phyloP scores from a whole-genome alignment of 1,284 basidiomycete species.

The Thecaphora thlaspeos region DNA sequence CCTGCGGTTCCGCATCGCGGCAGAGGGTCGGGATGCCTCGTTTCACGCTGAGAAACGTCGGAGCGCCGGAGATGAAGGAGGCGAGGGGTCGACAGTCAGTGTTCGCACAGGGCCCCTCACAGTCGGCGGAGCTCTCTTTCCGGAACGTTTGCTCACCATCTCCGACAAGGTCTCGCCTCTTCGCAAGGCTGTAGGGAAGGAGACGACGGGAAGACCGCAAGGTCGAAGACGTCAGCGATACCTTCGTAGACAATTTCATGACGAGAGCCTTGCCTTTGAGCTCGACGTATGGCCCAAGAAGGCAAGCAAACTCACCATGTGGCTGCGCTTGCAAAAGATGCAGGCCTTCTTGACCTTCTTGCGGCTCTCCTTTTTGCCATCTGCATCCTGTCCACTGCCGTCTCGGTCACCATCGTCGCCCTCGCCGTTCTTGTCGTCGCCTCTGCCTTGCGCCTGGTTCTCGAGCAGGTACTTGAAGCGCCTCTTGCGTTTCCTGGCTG shows the following conservation, averaged over 20 bases:
- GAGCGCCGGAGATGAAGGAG: no score
- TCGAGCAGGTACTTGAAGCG: conserved; percentile 42
- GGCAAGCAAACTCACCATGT: conserved; percentile 26
- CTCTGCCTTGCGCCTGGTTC: conserved; percentile 4
- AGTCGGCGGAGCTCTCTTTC: no score
- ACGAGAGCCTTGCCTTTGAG: no score
- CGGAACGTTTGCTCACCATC: conserved; percentile 6
- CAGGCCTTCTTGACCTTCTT: conserved; percentile 43
- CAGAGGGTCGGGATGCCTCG: conserved; percentile 36
- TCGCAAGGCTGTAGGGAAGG: conserved; percentile 4
- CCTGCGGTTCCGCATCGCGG: conserved; percentile 25
- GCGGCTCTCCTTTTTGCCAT: conserved; percentile 17
- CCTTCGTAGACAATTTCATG: no score
- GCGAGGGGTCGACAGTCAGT: no score
- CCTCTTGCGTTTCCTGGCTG: conserved; percentile 26
- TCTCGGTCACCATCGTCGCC: neutral
- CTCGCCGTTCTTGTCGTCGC: conserved; percentile 8
- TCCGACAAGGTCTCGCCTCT: conserved; percentile 3
- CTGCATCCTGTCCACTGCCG: neutral
- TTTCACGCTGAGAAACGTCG: conserved; percentile 14
- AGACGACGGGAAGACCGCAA: no score
- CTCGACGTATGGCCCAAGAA: no score
- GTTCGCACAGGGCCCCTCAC: no score
- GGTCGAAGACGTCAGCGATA: no score
- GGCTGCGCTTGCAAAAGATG: conserved; percentile 39